Percentiles rank a stretch among this genome's conserved stretches.
Conservation (phyloP, 164 flowering plant species). For the Aristolochia fimbriata region DNA sequence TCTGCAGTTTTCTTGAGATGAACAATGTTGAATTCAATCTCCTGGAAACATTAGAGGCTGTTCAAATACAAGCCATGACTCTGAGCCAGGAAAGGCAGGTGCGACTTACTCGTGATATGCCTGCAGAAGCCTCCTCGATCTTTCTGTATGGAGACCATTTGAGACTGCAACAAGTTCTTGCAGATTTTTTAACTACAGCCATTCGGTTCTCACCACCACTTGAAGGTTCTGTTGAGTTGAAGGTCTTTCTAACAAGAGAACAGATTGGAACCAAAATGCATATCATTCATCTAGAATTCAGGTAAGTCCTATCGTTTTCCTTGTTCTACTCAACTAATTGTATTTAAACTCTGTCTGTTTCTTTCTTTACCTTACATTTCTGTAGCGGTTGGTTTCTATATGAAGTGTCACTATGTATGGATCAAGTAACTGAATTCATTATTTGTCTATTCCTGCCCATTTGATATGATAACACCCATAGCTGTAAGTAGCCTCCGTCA, state of each 20-base stretch:
- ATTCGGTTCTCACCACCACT: conserved; percentile 44
- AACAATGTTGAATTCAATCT: conserved; percentile 49
- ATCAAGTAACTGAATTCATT: too few species aligned
- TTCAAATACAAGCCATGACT: conserved; percentile 52
- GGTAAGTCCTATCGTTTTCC: conserved; percentile 22
- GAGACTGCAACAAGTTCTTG: conserved; percentile 82
- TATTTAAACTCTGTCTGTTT: background rate
- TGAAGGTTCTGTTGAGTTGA: conserved; percentile 41
- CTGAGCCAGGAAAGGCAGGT: conserved; percentile 52
- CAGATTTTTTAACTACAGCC: conserved; percentile 56
- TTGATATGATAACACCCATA: too few species aligned
- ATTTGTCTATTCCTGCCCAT: too few species aligned
- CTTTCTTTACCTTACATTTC: background rate
- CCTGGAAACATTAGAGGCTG: conserved; percentile 49
- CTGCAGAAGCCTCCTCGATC: conserved; percentile 47
- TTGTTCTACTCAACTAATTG: background rate
- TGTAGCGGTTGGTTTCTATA: background rate
- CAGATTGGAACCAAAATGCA: conserved; percentile 51
- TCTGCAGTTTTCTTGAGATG: conserved; percentile 51
- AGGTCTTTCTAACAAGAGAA: conserved; percentile 41
- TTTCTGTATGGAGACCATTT: conserved; percentile 56
- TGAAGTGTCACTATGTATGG: background rate
- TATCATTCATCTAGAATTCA: conserved; percentile 65
- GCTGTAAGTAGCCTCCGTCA: too few species aligned
- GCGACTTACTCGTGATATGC: conserved; percentile 37